Evolutionary conservation across 805 yeast species (phyloP).

Genomic region (Saccharomycopsis sp.): DNA sequence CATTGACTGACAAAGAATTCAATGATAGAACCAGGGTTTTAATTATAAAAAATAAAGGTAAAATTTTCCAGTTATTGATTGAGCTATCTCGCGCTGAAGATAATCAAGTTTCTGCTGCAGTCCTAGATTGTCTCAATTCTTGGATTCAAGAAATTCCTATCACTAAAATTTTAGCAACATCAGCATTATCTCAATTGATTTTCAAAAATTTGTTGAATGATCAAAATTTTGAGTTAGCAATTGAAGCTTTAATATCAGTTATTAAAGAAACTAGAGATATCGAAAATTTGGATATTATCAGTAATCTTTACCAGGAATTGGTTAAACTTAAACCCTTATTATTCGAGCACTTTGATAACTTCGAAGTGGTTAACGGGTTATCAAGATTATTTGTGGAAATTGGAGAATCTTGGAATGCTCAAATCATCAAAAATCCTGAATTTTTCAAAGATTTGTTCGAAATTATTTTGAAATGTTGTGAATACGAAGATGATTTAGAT

Average conservation of each 20-base stretch:
- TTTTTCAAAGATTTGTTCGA: slow-evolving; percentile 66
- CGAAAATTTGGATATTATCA: slow-evolving; percentile 47
- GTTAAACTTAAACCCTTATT: slow-evolving; percentile 47
- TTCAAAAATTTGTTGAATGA: slow-evolving; percentile 50
- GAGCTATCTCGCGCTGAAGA: slow-evolving; percentile 23
- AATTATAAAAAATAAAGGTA: slow-evolving; percentile 55
- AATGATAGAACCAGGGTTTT: slow-evolving; percentile 50
- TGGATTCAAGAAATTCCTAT: slow-evolving; percentile 89
- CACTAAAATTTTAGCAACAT: slow-evolving; percentile 49
- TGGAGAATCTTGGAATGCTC: slow-evolving; percentile 91
- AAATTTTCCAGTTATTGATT: slow-evolving; percentile 54
- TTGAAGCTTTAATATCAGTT: slow-evolving; percentile 78
- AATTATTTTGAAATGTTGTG: slow-evolving; percentile 58
- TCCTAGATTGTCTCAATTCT: slow-evolving; percentile 70
- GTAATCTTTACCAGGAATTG: slow-evolving; percentile 51
- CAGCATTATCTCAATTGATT: slow-evolving; percentile 57
- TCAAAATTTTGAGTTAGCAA: slow-evolving; percentile 58
- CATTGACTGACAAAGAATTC: slow-evolving; percentile 76
- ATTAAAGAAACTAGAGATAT: slow-evolving; percentile 75
- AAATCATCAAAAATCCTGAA: slow-evolving; percentile 62
- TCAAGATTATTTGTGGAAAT: slow-evolving; percentile 82
- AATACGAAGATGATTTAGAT: slow-evolving; percentile 75
- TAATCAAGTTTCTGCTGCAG: slow-evolving; percentile 29
- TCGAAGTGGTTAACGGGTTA: slow-evolving; percentile 56
- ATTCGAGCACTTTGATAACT: slow-evolving; percentile 36